phyloP scores from a whole-genome alignment of 257 asterid species.

The Solanum infundibuliforme region DNA sequence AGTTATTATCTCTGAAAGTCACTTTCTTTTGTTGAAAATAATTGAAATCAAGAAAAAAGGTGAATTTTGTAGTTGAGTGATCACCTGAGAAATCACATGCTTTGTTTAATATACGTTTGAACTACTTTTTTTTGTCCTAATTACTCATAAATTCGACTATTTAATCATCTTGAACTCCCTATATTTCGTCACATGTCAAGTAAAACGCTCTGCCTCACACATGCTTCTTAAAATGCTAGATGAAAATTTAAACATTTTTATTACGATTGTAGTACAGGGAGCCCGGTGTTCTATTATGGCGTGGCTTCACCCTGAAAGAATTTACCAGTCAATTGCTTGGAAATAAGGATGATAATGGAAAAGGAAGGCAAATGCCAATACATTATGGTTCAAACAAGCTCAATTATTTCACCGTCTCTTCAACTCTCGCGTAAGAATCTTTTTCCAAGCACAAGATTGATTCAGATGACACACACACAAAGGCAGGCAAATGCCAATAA shows the following conservation, averaged over 20 bases:
- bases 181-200: background rate
- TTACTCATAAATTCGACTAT: background rate
- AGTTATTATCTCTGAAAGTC: background rate
- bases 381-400: constrained; percentile 83
- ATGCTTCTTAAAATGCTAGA: background rate
- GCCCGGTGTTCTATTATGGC: constrained; percentile 82
- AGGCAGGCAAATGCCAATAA: too few relatives aligned
- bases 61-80: too few relatives aligned
- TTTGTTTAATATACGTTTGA: too few relatives aligned
- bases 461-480: background rate
- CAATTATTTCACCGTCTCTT: constrained; percentile 64
- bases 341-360: constrained; percentile 50
- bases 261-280: constrained; percentile 51
- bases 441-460: background rate
- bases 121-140: background rate
- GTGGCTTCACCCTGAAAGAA: constrained; percentile 72
- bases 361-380: constrained; percentile 95
- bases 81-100: too few relatives aligned
- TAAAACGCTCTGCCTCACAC: background rate
- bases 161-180: too few relatives aligned
- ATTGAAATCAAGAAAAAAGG: too few relatives aligned
- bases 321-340: constrained; percentile 73
- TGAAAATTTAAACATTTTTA: background rate
- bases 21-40: background rate
- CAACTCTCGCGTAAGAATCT: constrained; percentile 64